phyloP scores from a whole-genome alignment of 192 early-diverging fungal species.

The Entomortierella parvispora region DNA sequence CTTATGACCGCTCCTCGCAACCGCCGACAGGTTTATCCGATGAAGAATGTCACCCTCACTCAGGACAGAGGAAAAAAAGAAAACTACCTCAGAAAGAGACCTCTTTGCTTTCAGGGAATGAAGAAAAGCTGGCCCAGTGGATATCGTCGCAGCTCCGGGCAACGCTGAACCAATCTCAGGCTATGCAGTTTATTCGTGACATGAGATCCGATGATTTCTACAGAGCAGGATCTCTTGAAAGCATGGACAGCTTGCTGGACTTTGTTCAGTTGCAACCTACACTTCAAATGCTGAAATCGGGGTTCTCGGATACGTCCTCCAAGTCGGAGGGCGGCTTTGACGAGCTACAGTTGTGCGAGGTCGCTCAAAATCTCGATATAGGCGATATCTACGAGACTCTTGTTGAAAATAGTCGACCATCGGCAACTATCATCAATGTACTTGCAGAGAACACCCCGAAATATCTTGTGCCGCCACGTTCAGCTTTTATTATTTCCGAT shows the following conservation, averaged over 20 bases:
- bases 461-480: slow-evolving; percentile 47
- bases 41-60: not conserved
- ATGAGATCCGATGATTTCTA: slow-evolving; percentile 28
- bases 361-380: slow-evolving; percentile 9
- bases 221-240: slow-evolving; percentile 10
- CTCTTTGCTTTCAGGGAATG: not conserved
- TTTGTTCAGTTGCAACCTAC: slow-evolving; percentile 26
- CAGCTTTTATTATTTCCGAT: slow-evolving; percentile 47
- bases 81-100: not conserved
- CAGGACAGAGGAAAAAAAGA: slow-evolving; percentile 5
- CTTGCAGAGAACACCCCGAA: slow-evolving; percentile 8
- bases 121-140: slow-evolving; percentile 14
- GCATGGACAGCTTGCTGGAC: slow-evolving; percentile 18
- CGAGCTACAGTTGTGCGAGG: not conserved
- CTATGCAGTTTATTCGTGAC: not conserved
- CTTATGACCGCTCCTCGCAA: slow-evolving; percentile 11
- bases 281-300: slow-evolving; percentile 20
- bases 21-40: not conserved
- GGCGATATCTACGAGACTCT: slow-evolving; percentile 25
- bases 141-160: slow-evolving; percentile 1
- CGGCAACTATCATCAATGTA: slow-evolving; percentile 6
- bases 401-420: slow-evolving; percentile 3
- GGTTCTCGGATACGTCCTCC: slow-evolving; percentile 10
- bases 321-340: not conserved
- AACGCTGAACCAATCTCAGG: not conserved